Conservation (phyloP, 163 green algal species). For the Chloroidium sp. region DNA sequence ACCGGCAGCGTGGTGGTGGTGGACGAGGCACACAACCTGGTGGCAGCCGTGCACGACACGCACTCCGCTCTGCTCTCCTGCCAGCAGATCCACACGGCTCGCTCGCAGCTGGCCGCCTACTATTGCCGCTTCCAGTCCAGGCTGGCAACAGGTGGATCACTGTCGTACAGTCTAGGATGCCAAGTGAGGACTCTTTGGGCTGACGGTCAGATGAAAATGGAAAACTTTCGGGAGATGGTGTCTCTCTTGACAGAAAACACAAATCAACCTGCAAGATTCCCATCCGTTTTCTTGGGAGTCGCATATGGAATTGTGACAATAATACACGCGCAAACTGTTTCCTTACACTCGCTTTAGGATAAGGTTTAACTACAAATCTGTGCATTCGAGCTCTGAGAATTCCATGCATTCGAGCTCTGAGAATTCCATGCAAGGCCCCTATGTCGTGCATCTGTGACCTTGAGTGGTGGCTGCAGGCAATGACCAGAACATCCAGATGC, state of each 20-base stretch:
- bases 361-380: too few relatives aligned
- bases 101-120: conserved; percentile 61
- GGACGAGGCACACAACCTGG: conserved; percentile 94
- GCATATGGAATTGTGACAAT: too few relatives aligned
- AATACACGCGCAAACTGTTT: too few relatives aligned
- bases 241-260: background rate
- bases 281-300: too few relatives aligned
- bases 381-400: too few relatives aligned
- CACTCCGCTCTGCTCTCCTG: conserved; percentile 21
- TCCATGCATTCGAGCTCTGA: too few relatives aligned
- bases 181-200: background rate
- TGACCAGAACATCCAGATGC: conserved; percentile 45
- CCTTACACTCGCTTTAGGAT: too few relatives aligned
- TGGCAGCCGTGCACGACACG: conserved; percentile 61
- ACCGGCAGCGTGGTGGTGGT: conserved; percentile 71
- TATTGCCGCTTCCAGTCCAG: conserved; percentile 59
- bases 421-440: too few relatives aligned
- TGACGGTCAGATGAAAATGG: background rate
- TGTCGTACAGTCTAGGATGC: background rate
- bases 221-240: background rate
- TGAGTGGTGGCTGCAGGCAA: conserved; percentile 20
- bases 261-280: too few relatives aligned
- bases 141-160: conserved; percentile 37
- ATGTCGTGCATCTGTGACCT: too few relatives aligned
- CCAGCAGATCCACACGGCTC: conserved; percentile 23